These are phyloP conservation scores for Phytophthora gonapodyides DNA, from an alignment of 352 stramenopile species.

Conservation along the genomic window DNA sequence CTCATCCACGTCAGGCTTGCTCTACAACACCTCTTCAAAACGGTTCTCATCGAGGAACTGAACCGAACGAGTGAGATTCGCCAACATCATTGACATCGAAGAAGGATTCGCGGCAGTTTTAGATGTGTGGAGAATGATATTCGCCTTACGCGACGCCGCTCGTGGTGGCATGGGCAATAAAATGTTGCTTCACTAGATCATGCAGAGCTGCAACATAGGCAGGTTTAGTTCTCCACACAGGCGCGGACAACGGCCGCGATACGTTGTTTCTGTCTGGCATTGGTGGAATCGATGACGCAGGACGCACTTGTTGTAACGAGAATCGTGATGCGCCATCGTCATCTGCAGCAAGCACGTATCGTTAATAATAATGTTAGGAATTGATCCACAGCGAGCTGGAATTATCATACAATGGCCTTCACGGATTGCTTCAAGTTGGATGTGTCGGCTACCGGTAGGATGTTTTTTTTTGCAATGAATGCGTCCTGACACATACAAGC, in stretches of 20 bases:
- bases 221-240: conserved; percentile 59
- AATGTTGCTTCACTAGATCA: conserved; percentile 45
- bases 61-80: conserved; percentile 42
- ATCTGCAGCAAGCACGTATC: conserved; percentile 37
- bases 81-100: conserved; percentile 23
- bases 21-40: conserved; percentile 51
- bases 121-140: conserved; percentile 2
- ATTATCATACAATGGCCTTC: conserved; percentile 65
- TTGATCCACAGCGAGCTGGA: no score
- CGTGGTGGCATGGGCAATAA: conserved; percentile 25
- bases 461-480: conserved; percentile 72
- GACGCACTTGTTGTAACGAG: conserved; percentile 17
- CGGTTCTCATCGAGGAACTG: conserved; percentile 55
- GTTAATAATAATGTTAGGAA: no score
- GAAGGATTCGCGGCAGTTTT: background rate
- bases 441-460: conserved; percentile 72
- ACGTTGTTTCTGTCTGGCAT: conserved; percentile 18
- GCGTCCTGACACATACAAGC: conserved; percentile 16
- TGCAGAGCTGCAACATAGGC: conserved; percentile 64
- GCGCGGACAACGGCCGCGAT: conserved; percentile 65
- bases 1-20: conserved; percentile 26
- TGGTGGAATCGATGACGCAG: conserved; percentile 7
- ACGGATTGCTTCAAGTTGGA: conserved; percentile 71
- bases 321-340: conserved; percentile 39
- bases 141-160: conserved; percentile 22